Conservation (phyloP, 257 asterid species). For the Scutellaria baicalensis region DNA sequence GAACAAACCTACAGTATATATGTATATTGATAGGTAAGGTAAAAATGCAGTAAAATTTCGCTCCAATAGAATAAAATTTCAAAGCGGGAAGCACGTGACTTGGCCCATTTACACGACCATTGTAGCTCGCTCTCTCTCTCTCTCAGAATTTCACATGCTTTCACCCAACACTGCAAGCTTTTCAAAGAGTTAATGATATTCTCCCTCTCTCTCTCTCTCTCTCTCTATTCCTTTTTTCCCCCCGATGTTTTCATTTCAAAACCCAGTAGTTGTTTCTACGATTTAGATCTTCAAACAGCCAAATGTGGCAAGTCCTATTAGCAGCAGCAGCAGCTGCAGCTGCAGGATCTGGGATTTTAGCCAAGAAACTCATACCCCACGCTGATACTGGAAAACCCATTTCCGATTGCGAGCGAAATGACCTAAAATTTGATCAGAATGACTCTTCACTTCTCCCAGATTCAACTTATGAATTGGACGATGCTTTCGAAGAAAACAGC, state of each 20-base stretch:
- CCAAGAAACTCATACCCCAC: constrained; percentile 45
- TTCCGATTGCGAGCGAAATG: constrained; percentile 8
- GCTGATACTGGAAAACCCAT: constrained; percentile 19
- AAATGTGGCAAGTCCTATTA: constrained; percentile 66
- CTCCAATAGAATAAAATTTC: background rate
- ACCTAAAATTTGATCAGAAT: constrained; percentile 7
- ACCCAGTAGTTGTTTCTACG: background rate
- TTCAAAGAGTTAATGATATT: constrained; percentile 18
- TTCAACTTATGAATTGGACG: constrained; percentile 14
- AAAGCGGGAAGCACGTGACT: constrained; percentile 24
- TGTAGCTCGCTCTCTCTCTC: background rate
- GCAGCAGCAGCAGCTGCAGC: constrained; percentile 76
- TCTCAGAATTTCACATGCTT: background rate
- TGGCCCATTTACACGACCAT: background rate
- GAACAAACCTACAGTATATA: background rate
- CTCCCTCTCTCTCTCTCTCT: background rate
- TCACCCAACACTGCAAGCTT: constrained; percentile 14
- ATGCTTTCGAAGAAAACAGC: constrained; percentile 10
- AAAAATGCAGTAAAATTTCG: background rate
- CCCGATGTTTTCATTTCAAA: background rate
- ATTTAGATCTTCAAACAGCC: background rate
- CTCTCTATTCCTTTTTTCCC: background rate
- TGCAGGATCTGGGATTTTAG: constrained; percentile 78
- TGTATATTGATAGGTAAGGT: background rate
- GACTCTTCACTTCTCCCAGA: constrained; percentile 15